Evolutionary conservation across 352 stramenopile genomes (phyloP), one percentile per base, ranked within the genome.

Genomic region (Pythium sukuiense): DNA sequence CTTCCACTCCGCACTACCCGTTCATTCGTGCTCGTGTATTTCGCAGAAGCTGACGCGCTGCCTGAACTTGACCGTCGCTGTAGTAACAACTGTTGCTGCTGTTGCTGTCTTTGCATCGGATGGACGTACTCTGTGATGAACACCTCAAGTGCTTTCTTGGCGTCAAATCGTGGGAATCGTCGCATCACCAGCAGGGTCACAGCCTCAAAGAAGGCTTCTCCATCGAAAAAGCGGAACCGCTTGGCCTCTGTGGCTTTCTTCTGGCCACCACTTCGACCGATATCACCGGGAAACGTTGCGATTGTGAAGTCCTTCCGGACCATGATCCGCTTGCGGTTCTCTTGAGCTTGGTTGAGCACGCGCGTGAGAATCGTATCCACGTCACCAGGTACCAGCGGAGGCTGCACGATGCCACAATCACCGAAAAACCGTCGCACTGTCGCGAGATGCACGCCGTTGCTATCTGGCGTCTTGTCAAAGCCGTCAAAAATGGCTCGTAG

Each of bases 141-240:
- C 2, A 76, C 77, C 61, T 92, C 74, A 0, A 92, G 67, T 8
- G 82, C 77, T 32, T 68, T 73, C 30, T 85, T 76, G 27, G 83
- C 48, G 20, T 88, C 80, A 12, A 76, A 77, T 2, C 85, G 73
- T 9, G 85, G 80, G 60, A 83, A 92, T 24, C 77, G 72, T 41
- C 85, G 85, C 57, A 88, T 81, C 0, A 74, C 75, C 27, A 92
- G 69, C 30, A 92, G 64, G 24, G 83, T 90, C 30, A 90, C 68
- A 6, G 83, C 81, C 56, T 93, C 82, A 32, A 87, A 90, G 61
- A 92, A 93, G 16, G 77, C 59, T 55, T 86, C 79, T 37, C 81
- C 73, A 46, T 80, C 81, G 56, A 93, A 93, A 50, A 85, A 92
- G 2, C 85, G 79, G 39, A 79, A 85, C 18, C 72, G 71, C 52